A percentile compares a stretch with the other conserved stretches of the same genome.
Evolutionary conservation across 1,139 yeast genomes (phyloP).

Genomic region (Kurtzmaniella quercitrusa): DNA sequence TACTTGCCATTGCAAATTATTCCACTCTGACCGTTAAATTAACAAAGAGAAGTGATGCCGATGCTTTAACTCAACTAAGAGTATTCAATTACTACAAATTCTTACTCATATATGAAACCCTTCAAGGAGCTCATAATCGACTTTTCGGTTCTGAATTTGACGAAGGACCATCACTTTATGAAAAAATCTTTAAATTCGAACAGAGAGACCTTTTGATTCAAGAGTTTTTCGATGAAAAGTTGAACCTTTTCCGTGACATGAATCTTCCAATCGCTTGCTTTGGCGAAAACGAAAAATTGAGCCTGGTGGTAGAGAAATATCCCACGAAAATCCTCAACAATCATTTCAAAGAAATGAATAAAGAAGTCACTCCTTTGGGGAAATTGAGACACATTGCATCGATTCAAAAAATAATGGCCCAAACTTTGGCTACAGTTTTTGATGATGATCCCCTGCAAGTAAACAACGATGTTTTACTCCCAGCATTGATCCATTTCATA

Average conservation of each 20-base stretch:
- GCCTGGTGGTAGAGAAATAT: constrained; percentile 7
- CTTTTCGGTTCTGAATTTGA: constrained; percentile 22
- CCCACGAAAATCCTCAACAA: constrained; percentile 13
- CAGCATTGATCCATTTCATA: constrained; percentile 34
- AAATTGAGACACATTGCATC: constrained; percentile 27
- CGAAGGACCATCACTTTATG: constrained; percentile 31
- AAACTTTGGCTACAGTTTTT: constrained; percentile 17
- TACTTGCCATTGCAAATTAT: constrained; percentile 43
- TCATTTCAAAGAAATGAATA: constrained; percentile 8
- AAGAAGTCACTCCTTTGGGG: constrained; percentile 28
- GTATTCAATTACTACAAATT: constrained; percentile 41
- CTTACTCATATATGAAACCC: constrained; percentile 26
- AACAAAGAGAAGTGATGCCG: constrained; percentile 32
- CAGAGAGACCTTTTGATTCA: constrained; percentile 36
- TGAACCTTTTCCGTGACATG: constrained; percentile 21
- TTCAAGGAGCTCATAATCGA: constrained; percentile 30
- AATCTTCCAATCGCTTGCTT: constrained; percentile 27
- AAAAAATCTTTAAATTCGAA: constrained; percentile 38
- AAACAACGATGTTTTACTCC: constrained; percentile 38
- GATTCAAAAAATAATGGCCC: constrained; percentile 30
- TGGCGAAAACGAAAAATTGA: constrained; percentile 20
- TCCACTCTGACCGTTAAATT: constrained; percentile 36
- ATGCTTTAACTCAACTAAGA: constrained; percentile 35
- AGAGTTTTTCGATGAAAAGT: constrained; percentile 33
- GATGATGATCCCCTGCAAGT: constrained; percentile 19